phyloP scores from a whole-genome alignment of 192 early-diverging fungal genomes.

The Dissophora ornata region DNA sequence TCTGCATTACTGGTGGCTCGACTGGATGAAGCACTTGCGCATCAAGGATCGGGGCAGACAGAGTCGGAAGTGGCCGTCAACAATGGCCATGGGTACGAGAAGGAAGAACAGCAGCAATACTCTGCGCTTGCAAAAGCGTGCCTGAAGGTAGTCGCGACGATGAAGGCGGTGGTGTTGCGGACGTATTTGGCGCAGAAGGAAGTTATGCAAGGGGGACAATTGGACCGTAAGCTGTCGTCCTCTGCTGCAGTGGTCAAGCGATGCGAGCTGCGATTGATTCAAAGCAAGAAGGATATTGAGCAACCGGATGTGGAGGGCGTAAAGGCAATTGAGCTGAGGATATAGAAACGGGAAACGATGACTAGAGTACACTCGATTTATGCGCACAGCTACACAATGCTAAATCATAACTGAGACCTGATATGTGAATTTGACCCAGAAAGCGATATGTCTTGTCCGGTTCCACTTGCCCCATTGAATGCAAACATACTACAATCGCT shows the following conservation, averaged over 20 bases:
- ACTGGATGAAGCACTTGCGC: conserved; percentile 58
- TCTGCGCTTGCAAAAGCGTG: conserved; percentile 64
- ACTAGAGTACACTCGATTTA: too few relatives aligned
- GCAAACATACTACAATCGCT: too few relatives aligned
- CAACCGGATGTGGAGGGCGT: conserved; percentile 54
- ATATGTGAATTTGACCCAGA: too few relatives aligned
- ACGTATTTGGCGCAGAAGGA: conserved; percentile 64
- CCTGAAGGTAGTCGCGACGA: conserved; percentile 73
- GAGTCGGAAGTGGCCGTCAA: background rate
- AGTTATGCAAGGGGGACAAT: background rate
- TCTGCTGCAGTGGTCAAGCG: conserved; percentile 59
- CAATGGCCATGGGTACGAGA: conserved; percentile 1
- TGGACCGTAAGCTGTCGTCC: conserved; percentile 35
- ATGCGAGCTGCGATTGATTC: conserved; percentile 80
- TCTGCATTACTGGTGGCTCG: conserved; percentile 78
- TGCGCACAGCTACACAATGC: too few relatives aligned
- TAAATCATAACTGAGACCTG: too few relatives aligned
- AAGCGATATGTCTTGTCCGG: too few relatives aligned
- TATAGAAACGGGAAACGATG: too few relatives aligned
- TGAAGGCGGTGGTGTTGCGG: conserved; percentile 75
- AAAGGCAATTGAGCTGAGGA: conserved; percentile 30
- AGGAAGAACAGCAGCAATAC: background rate
- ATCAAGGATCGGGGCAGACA: background rate
- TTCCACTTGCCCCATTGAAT: too few relatives aligned
- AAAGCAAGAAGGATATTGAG: conserved; percentile 71